A percentile compares a stretch with the other conserved stretches of the same genome.
These are phyloP conservation scores for Clarireedia monteithiana DNA, from an alignment of 2,329 filamentous ascomycete species.

Conservation along the genomic window DNA sequence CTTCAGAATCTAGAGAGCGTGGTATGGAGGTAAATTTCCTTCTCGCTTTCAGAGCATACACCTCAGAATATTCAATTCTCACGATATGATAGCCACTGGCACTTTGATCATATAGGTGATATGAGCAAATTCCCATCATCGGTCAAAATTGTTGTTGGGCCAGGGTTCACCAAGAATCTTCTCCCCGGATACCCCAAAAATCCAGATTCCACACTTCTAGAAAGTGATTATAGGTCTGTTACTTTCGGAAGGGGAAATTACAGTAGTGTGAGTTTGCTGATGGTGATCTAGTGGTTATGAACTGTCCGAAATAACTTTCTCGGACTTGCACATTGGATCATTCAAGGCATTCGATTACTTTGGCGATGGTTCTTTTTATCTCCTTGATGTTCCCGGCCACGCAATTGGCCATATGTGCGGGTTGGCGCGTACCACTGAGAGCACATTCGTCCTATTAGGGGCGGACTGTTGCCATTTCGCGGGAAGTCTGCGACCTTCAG, in stretches of 20 bases:
- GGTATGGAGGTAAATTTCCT: slow-evolving; percentile 20
- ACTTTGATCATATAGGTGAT: slow-evolving; percentile 47
- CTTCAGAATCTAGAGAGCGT: slow-evolving; percentile 29
- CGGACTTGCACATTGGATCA: slow-evolving; percentile 33
- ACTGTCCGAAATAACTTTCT: slow-evolving; percentile 17
- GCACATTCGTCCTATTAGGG: slow-evolving; percentile 35
- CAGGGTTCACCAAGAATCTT: slow-evolving; percentile 40
- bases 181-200: slow-evolving; percentile 40
- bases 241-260: not conserved
- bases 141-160: slow-evolving; percentile 43
- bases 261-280: slow-evolving; percentile 16
- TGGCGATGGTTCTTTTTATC: slow-evolving; percentile 47
- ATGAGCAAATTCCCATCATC: slow-evolving; percentile 36
- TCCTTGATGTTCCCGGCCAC: slow-evolving; percentile 38
- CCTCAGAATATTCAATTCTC: not conserved
- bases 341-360: slow-evolving; percentile 46
- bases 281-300: slow-evolving; percentile 19
- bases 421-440: slow-evolving; percentile 32
- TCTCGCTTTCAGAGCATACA: not conserved
- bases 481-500: not conserved
- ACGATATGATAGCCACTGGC: slow-evolving; percentile 33
- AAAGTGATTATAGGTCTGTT: slow-evolving; percentile 28
- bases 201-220: slow-evolving; percentile 29
- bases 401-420: slow-evolving; percentile 35
- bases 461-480: slow-evolving; percentile 35